These are phyloP conservation scores for Picocystis sp. DNA, from an alignment of 163 green algal genomes.

Conservation along the genomic window DNA sequence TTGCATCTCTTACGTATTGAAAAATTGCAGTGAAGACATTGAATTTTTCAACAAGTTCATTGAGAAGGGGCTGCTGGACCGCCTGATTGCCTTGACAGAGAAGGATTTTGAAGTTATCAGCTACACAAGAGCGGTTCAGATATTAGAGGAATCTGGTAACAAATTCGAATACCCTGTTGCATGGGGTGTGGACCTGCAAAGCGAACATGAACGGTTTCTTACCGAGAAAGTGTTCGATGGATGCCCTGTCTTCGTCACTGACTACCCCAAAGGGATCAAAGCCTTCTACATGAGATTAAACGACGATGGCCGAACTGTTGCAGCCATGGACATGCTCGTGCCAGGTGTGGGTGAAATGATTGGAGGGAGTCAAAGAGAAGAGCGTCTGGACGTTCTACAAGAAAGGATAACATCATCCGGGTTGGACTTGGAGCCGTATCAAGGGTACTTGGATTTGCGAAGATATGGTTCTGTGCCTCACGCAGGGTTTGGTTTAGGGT, in stretches of 20 bases:
- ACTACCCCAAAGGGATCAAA: slow-evolving; percentile 45
- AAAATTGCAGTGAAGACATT: slow-evolving; percentile 37
- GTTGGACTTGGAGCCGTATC: slow-evolving; percentile 24
- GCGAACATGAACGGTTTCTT: slow-evolving; percentile 34
- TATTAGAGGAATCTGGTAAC: slow-evolving; percentile 57
- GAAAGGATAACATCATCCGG: slow-evolving; percentile 17
- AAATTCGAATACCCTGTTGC: slow-evolving; percentile 31
- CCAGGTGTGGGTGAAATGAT: slow-evolving; percentile 95
- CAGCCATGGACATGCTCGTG: slow-evolving; percentile 81
- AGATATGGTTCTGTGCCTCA: slow-evolving; percentile 40
- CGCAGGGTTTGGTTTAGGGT: slow-evolving; percentile 44
- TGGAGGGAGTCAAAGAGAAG: slow-evolving; percentile 87
- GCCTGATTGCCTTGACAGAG: slow-evolving; percentile 44
- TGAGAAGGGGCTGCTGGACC: slow-evolving; percentile 48
- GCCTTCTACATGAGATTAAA: slow-evolving; percentile 87
- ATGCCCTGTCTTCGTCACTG: slow-evolving; percentile 23
- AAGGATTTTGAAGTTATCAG: slow-evolving; percentile 65
- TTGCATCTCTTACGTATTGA: slow-evolving; percentile 29
- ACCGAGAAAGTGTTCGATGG: slow-evolving; percentile 27
- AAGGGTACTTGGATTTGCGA: slow-evolving; percentile 50
- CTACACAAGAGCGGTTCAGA: slow-evolving; percentile 88
- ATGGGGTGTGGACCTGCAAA: slow-evolving; percentile 30
- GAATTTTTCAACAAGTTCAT: slow-evolving; percentile 80
- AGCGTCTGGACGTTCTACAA: slow-evolving; percentile 54
- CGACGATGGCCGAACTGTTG: slow-evolving; percentile 65